Conservation (phyloP, 2,329 filamentous ascomycete genomes). For the Colletotrichum orchidophilum region DNA sequence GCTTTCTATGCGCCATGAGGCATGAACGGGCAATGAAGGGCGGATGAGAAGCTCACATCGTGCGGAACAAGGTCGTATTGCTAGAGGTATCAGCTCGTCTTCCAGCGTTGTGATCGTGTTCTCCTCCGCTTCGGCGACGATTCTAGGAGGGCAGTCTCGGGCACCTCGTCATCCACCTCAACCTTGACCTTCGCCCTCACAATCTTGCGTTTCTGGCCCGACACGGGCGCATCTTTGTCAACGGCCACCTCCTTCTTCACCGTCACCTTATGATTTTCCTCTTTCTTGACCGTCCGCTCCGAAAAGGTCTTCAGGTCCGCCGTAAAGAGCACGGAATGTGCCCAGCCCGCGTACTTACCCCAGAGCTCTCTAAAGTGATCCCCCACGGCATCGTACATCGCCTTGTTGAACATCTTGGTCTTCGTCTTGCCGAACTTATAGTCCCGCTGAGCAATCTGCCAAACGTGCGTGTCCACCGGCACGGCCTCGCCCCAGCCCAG, state of each 20-base stretch:
- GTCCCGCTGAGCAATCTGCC: conserved; percentile 96
- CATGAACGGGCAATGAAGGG: too few relatives aligned
- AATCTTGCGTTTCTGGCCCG: conserved; percentile 33
- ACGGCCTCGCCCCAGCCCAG: conserved; percentile 95
- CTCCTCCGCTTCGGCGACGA: conserved; percentile 28
- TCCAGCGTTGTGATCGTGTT: conserved; percentile 28
- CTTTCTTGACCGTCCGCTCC: conserved; percentile 59
- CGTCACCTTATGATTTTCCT: conserved; percentile 30
- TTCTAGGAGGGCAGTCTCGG: background rate
- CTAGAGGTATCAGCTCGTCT: background rate
- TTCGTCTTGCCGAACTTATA: conserved; percentile 90
- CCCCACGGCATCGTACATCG: conserved; percentile 88
- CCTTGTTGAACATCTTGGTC: conserved; percentile 85
- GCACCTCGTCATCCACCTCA: conserved; percentile 11
- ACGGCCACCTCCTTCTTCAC: conserved; percentile 40
- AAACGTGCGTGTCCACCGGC: conserved; percentile 96
- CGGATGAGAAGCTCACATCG: background rate
- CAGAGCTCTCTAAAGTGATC: conserved; percentile 90
- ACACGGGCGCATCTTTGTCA: conserved; percentile 39
- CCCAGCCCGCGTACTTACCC: conserved; percentile 96
- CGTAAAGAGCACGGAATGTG: conserved; percentile 95
- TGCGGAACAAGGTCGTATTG: background rate
- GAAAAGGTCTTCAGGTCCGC: conserved; percentile 90
- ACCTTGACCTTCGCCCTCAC: conserved; percentile 33
- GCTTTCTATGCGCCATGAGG: background rate